These are phyloP conservation scores for Triticum timopheevii DNA, from an alignment of 176 grass and related monocot genomes.

Conservation along the genomic window DNA sequence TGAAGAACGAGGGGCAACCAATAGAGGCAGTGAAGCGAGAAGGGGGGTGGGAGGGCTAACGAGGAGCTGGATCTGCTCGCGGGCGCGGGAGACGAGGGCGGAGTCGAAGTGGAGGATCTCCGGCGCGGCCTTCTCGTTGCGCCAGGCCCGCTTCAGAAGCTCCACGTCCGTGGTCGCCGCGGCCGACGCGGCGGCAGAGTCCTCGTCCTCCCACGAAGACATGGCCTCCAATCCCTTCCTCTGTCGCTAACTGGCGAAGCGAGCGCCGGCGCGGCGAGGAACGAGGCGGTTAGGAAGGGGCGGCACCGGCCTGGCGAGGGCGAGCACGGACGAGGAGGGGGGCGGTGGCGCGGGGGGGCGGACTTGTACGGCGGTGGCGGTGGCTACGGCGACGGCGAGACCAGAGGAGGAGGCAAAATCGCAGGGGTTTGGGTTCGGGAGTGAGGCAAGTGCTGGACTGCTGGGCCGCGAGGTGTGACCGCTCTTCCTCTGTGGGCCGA, in stretches of 20 bases:
- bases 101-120: constrained; percentile 77
- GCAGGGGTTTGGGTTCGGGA: constrained; percentile 1
- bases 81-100: constrained; percentile 65
- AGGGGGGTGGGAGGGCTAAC: constrained; percentile 18
- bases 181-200: background rate
- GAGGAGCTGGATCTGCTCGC: constrained; percentile 90
- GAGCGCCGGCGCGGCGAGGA: background rate
- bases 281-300: background rate
- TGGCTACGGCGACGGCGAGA: background rate
- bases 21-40: too few relatives aligned
- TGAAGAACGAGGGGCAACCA: too few relatives aligned
- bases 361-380: background rate
- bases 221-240: background rate
- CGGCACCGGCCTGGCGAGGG: background rate
- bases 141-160: constrained; percentile 71
- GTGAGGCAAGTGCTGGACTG: background rate
- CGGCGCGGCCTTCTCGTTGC: constrained; percentile 85
- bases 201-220: constrained; percentile 58
- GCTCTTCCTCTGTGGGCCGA: background rate
- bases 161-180: constrained; percentile 69
- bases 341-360: background rate
- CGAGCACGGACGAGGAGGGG: background rate
- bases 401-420: background rate
- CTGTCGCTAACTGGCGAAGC: background rate
- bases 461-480: background rate